phyloP scores from a whole-genome alignment of 139 green algal species.

The Chlorella vulgaris region DNA sequence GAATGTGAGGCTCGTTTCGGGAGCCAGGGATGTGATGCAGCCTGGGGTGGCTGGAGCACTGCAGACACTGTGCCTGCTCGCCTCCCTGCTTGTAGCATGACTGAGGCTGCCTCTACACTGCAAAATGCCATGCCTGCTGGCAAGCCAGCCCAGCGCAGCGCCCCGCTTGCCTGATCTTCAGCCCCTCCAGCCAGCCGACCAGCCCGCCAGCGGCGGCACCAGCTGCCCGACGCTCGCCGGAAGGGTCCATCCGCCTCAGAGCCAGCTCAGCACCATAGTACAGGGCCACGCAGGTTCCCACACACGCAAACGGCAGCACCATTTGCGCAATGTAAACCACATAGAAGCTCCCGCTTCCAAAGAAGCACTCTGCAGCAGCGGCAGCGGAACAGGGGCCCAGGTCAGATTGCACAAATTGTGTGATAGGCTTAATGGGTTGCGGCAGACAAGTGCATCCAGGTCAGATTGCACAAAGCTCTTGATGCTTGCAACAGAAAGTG shows the following conservation, averaged over 20 bases:
- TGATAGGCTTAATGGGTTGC: too few species aligned
- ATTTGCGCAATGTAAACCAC: constrained; percentile 39
- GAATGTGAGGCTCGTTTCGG: neutral
- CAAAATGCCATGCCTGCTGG: neutral
- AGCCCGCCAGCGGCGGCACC: neutral
- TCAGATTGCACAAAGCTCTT: too few species aligned
- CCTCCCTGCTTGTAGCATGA: neutral
- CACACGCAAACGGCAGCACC: constrained; percentile 34
- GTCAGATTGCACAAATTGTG: too few species aligned
- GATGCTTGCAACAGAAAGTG: neutral
- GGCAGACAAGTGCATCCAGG: too few species aligned
- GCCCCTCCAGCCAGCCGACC: constrained; percentile 5
- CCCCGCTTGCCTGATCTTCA: constrained; percentile 7
- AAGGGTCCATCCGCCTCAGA: neutral
- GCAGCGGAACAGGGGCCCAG: neutral
- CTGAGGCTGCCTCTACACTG: neutral
- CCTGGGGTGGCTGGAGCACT: too few species aligned
- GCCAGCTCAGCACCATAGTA: constrained; percentile 2
- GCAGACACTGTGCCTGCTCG: too few species aligned
- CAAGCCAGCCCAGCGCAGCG: neutral
- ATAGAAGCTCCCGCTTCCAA: constrained; percentile 42
- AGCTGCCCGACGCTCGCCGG: neutral
- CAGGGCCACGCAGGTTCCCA: constrained; percentile 12
- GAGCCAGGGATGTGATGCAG: neutral
- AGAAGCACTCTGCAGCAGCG: constrained; percentile 33